These are phyloP conservation scores for Astrothelium subdiscretum DNA, from an alignment of 495 filamentous ascomycete species.

Conservation along the genomic window DNA sequence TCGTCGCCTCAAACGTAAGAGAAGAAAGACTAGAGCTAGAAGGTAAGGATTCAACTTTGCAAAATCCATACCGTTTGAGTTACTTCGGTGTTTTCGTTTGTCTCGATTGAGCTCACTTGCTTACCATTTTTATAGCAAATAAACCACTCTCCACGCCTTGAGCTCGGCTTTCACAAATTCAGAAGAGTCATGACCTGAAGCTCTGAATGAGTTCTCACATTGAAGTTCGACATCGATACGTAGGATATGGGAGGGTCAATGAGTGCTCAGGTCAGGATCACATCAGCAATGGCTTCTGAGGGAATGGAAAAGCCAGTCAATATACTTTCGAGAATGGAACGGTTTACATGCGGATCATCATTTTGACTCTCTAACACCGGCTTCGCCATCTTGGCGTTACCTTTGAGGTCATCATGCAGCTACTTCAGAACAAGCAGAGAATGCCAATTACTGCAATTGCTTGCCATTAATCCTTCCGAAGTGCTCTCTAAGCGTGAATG, in stretches of 20 bases:
- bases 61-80: slow-evolving; percentile 1
- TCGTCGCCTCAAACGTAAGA: slow-evolving; percentile 95
- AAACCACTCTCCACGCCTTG: slow-evolving; percentile 25
- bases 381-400: slow-evolving; percentile 5
- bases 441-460: neutral
- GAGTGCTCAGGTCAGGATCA: neutral
- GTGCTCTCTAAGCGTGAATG: neutral
- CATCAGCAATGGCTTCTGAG: neutral
- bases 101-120: neutral
- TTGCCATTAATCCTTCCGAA: neutral
- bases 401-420: slow-evolving; percentile 11
- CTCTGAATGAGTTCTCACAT: neutral
- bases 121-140: slow-evolving; percentile 27
- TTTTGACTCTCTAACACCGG: slow-evolving; percentile 27
- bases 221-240: slow-evolving; percentile 6
- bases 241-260: slow-evolving; percentile 2
- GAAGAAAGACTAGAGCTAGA: slow-evolving; percentile 95
- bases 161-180: slow-evolving; percentile 16
- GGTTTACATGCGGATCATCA: slow-evolving; percentile 10
- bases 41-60: slow-evolving; percentile 64
- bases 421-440: neutral
- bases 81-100: neutral
- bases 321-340: slow-evolving; percentile 12
- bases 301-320: slow-evolving; percentile 16
- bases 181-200: neutral